phyloP scores from a whole-genome alignment of 2,329 filamentous ascomycete species.

The Chaetothyriales sp. region DNA sequence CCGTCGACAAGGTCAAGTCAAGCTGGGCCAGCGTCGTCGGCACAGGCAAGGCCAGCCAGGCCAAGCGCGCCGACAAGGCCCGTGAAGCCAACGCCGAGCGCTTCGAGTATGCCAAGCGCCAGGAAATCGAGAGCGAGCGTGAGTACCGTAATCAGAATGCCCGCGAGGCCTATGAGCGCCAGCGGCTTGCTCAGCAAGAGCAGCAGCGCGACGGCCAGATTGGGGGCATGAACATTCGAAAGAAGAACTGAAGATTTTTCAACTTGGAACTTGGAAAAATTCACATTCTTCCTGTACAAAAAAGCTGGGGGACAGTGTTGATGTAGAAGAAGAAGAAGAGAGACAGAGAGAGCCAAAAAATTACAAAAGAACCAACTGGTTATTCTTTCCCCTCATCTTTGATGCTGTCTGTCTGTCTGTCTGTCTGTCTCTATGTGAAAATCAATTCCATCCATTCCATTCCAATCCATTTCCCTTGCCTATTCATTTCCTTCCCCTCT shows the following conservation, averaged over 20 bases:
- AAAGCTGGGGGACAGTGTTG: too few species aligned
- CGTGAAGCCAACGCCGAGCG: background rate
- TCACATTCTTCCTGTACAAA: background rate
- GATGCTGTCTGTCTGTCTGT: too few species aligned
- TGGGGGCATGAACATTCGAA: background rate
- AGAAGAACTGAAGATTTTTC: background rate
- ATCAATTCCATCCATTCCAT: too few species aligned
- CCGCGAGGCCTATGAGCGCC: background rate
- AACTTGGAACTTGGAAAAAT: too few species aligned
- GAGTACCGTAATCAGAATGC: background rate
- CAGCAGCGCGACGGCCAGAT: background rate
- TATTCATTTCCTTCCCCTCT: too few species aligned
- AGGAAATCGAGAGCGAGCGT: background rate
- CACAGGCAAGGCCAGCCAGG: background rate
- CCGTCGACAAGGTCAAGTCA: constrained; percentile 21
- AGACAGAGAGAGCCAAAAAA: background rate
- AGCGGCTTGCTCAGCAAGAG: background rate
- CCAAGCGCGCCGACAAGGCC: background rate
- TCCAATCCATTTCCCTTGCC: too few species aligned
- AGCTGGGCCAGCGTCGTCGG: background rate
- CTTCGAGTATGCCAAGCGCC: background rate
- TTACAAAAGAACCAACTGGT: background rate
- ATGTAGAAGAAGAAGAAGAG: too few species aligned
- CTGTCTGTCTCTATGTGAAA: too few species aligned
- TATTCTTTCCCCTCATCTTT: background rate